Conservation (phyloP, 257 asterid genomes). For the Cinchona pubescens region DNA sequence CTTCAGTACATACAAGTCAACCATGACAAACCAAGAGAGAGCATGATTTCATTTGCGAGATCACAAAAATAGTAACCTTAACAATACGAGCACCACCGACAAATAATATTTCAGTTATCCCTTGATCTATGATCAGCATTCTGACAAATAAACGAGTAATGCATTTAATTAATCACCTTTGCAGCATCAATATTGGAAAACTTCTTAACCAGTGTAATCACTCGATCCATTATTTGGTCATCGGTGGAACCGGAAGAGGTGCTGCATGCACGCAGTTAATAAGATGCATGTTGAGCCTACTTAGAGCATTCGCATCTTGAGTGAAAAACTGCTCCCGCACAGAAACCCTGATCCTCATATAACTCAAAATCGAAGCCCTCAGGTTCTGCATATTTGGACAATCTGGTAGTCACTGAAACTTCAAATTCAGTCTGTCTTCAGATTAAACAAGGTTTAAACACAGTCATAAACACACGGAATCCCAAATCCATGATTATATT, state of each 20-base stretch:
- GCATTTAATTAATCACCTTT: slow-evolving; percentile 33
- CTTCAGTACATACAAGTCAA: not conserved
- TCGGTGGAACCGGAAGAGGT: slow-evolving; percentile 24
- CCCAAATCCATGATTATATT: not conserved
- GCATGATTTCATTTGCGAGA: not conserved
- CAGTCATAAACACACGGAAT: not conserved
- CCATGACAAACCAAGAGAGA: not conserved
- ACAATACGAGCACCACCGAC: not conserved
- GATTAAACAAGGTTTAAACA: no score
- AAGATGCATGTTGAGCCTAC: slow-evolving; percentile 25
- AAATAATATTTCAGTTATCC: not conserved
- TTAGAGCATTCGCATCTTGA: slow-evolving; percentile 19
- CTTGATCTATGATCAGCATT: not conserved
- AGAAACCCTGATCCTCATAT: slow-evolving; percentile 45
- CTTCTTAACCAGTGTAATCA: slow-evolving; percentile 60
- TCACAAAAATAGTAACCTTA: not conserved
- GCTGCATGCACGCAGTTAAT: slow-evolving; percentile 35
- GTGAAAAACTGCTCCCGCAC: slow-evolving; percentile 19
- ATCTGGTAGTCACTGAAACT: not conserved
- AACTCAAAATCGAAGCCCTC: slow-evolving; percentile 40
- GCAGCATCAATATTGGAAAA: slow-evolving; percentile 50
- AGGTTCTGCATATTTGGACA: slow-evolving; percentile 33
- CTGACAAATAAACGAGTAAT: not conserved
- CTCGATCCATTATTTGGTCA: slow-evolving; percentile 51
- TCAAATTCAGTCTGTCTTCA: not conserved